Conservation (phyloP, 2,329 filamentous ascomycete species). For the Teratosphaeriaceae sp. region DNA sequence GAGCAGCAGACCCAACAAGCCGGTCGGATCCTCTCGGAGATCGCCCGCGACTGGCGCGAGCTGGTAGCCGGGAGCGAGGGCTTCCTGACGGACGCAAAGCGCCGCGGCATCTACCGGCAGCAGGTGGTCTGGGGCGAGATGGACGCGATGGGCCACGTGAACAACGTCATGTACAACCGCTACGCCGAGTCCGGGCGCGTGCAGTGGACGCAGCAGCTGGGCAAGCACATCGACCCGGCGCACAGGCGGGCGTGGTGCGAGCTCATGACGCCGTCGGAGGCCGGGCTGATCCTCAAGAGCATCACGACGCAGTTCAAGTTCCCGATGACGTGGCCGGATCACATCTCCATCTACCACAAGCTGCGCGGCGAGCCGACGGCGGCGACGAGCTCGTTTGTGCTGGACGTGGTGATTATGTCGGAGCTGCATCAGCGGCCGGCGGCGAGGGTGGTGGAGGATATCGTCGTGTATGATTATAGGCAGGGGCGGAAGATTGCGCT, state of each 20-base stretch:
- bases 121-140: constrained; percentile 80
- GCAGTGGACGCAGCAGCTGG: constrained; percentile 70
- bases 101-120: constrained; percentile 58
- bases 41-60: constrained; percentile 63
- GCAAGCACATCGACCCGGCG: constrained; percentile 52
- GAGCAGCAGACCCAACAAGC: constrained; percentile 52
- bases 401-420: constrained; percentile 63
- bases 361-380: constrained; percentile 50
- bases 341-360: constrained; percentile 77
- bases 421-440: constrained; percentile 66
- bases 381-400: constrained; percentile 49
- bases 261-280: constrained; percentile 57
- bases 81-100: constrained; percentile 58
- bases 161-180: constrained; percentile 76
- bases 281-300: constrained; percentile 71
- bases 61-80: constrained; percentile 69
- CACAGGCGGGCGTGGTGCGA: constrained; percentile 61
- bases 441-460: constrained; percentile 69
- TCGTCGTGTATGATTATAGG: constrained; percentile 70
- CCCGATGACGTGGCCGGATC: constrained; percentile 77
- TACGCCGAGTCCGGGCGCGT: constrained; percentile 78
- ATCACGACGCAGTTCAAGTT: constrained; percentile 85
- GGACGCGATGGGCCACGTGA: constrained; percentile 67
- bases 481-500: constrained; percentile 51
- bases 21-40: constrained; percentile 50